A percentile compares a stretch with the other conserved stretches of the same genome.
phyloP scores from a whole-genome alignment of 2,329 filamentous ascomycete genomes.

The Ceratocystiopsis minuta region DNA sequence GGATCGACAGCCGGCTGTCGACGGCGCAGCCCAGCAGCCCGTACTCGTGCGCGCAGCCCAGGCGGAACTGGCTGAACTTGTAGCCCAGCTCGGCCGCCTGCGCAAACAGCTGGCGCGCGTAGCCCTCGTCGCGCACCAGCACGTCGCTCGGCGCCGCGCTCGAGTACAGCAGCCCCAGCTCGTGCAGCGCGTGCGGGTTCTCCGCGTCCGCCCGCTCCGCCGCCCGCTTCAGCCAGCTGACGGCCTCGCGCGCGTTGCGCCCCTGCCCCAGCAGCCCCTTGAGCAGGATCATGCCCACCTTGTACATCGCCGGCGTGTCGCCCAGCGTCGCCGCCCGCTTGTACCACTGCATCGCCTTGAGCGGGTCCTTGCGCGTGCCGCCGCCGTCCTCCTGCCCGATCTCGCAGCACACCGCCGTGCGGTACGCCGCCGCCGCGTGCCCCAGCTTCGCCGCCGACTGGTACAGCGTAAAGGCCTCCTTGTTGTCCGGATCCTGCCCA shows the following conservation, averaged over 20 bases:
- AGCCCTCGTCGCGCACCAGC: constrained; percentile 63
- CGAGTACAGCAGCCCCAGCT: constrained; percentile 53
- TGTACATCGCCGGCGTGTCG: constrained; percentile 92
- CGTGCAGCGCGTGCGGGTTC: constrained; percentile 89
- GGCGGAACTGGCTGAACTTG: constrained; percentile 82
- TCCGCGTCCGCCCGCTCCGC: constrained; percentile 74
- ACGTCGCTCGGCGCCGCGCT: constrained; percentile 48
- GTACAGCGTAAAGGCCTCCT: constrained; percentile 85
- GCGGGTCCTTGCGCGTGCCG: constrained; percentile 73
- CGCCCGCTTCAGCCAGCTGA: constrained; percentile 84
- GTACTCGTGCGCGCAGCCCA: constrained; percentile 81
- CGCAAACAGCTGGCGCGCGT: constrained; percentile 65
- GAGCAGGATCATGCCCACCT: constrained; percentile 87
- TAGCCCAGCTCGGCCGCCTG: constrained; percentile 80
- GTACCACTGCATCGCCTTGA: constrained; percentile 98
- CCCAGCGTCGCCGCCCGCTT: constrained; percentile 79
- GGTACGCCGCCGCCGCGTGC: constrained; percentile 74
- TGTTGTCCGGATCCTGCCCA: constrained; percentile 63
- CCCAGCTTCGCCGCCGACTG: constrained; percentile 83
- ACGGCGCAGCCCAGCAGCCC: constrained; percentile 67
- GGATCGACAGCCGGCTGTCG: constrained; percentile 69
- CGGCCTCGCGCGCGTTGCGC: constrained; percentile 65
- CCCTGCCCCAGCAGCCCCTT: constrained; percentile 85
- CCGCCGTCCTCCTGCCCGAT: constrained; percentile 89
- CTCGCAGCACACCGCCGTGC: constrained; percentile 93